These are phyloP conservation scores for Pichia thaimueangensis DNA, from an alignment of 805 yeast genomes.

Conservation along the genomic window DNA sequence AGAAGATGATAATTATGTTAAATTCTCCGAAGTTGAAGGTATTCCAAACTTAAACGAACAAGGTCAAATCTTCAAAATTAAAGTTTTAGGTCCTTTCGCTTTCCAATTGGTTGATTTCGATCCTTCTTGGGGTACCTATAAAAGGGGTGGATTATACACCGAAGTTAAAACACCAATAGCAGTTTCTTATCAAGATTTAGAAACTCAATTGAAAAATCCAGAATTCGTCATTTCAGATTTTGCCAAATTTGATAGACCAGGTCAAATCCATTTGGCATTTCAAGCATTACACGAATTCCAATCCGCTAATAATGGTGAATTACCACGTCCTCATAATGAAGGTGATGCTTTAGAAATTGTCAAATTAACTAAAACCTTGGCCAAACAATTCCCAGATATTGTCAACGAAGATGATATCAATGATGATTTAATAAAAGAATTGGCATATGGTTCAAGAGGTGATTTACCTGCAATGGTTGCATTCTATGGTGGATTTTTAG, in stretches of 20 bases:
- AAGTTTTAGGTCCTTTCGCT: conserved; percentile 92
- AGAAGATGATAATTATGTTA: conserved; percentile 86
- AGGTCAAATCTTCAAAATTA: conserved; percentile 66
- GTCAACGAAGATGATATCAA: conserved; percentile 55
- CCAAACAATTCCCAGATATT: conserved; percentile 48
- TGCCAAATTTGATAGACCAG: conserved; percentile 90
- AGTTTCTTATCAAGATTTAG: conserved; percentile 56
- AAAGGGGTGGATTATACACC: conserved; percentile 82
- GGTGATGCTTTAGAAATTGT: conserved; percentile 69
- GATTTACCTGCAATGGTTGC: conserved; percentile 88
- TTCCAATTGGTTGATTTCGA: conserved; percentile 60
- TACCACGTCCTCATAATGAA: conserved; percentile 72
- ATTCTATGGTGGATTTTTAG: conserved; percentile 87
- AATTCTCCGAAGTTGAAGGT: conserved; percentile 82
- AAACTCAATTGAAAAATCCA: conserved; percentile 64
- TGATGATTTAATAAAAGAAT: conserved; percentile 58
- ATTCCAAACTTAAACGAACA: conserved; percentile 59
- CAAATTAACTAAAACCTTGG: conserved; percentile 51
- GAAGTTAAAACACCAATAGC: conserved; percentile 82
- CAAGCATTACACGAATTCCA: conserved; percentile 79
- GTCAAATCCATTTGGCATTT: conserved; percentile 86
- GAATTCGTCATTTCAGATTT: conserved; percentile 79
- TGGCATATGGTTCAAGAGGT: conserved; percentile 84
- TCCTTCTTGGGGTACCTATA: conserved; percentile 53
- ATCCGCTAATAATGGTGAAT: conserved; percentile 49